Base-by-base conservation (phyloP, 2,329 filamentous ascomycete species). In the Calonectria pseudoturangicola region DNA sequence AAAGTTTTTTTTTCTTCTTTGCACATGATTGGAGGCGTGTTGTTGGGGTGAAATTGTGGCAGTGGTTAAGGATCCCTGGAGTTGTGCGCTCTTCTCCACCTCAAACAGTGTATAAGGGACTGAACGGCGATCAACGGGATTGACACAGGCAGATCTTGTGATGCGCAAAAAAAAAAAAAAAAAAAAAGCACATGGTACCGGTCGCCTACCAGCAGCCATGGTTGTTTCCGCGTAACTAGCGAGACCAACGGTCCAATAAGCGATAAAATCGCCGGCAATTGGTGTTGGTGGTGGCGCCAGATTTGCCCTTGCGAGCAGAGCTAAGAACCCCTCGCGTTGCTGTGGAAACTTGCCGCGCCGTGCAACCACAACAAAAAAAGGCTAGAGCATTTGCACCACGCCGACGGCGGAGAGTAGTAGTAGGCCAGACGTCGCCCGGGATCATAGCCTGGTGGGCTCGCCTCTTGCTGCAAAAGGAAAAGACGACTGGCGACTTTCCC, bases 281-380 rank as follows among this genome's bases (percentile, higher is more conserved):
- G 62, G 60, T 30, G 64, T 48, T 64, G 65, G 70, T 68, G 65
- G 70, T 65, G 68, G 18, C 41, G 48, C 50, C 27, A 47, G 54
- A 25, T 16, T 63, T 47, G 58, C 12, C 33, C 54, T 60, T 60
- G 54, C 12, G 33, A 36, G 33, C 8, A 36, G 10, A 36, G 33
- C 33, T 36, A 36, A 13, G 33, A 36, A 36, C 33, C 33, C 33
- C 33, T 36, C 33, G 33, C 10, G 45, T 72, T 70, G 70, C 66
- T 43, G 21, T 15, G 43, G 66, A 56, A 60, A 72, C 70, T 13
- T 28, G 4, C 13, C 65, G 30, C n/a, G 58, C 58, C n/a, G 48
- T 30, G 64, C 58, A 56, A 72, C 60, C 48, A 71, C 50, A 71
- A 71, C 69, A 70, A 50, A 36, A 36, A 36, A 36, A 36, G 33